A percentile compares a stretch with the other conserved stretches of the same genome.
Conservation (phyloP, 2,329 filamentous ascomycete species). For the Sclerotinia glacialis region DNA sequence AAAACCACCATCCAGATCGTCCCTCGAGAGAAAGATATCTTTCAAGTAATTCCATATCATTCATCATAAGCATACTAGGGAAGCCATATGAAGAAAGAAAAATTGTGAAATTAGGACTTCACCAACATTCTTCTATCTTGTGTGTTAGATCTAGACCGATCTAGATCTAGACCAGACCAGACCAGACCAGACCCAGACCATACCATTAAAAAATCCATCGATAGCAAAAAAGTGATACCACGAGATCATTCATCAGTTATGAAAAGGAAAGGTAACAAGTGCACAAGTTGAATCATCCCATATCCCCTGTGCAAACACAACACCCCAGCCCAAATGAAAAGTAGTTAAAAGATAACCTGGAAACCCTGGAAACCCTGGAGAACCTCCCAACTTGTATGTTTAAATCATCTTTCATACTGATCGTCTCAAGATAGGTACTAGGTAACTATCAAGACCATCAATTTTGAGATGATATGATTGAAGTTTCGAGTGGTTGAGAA, state of each 20-base stretch:
- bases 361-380: conserved; percentile 25
- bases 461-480: conserved; percentile 28
- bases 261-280: conserved; percentile 31
- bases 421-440: conserved; percentile 4
- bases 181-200: not conserved
- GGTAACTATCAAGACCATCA: conserved; percentile 15
- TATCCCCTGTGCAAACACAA: conserved; percentile 33
- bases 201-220: conserved; percentile 11
- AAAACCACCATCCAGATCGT: not conserved
- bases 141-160: conserved; percentile 6
- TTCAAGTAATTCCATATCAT: not conserved
- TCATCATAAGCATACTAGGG: not conserved
- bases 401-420: conserved; percentile 24
- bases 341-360: conserved; percentile 28
- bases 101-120: conserved; percentile 25
- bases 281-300: conserved; percentile 27
- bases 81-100: not conserved
- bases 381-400: conserved; percentile 19
- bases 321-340: conserved; percentile 36
- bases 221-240: conserved; percentile 6
- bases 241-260: conserved; percentile 15
- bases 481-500: conserved; percentile 24
- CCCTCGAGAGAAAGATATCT: not conserved
- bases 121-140: not conserved
- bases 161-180: conserved; percentile 15